Conservation (phyloP, 202 grass and related monocot genomes). For the Eragrostis tef region DNA sequence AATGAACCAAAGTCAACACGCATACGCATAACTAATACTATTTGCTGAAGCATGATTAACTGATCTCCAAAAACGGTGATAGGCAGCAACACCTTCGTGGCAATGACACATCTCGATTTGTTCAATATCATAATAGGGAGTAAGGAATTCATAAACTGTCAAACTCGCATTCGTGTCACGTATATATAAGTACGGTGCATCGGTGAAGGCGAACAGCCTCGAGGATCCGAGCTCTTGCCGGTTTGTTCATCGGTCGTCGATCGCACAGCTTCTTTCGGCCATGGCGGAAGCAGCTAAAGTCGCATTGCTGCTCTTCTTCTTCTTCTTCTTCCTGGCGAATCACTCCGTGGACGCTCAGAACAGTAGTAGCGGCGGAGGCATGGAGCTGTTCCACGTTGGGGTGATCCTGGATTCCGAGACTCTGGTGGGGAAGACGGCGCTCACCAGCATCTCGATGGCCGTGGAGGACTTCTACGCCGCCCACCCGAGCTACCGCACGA, state of each 20-base stretch:
- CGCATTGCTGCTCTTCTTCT: neutral
- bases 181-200: neutral
- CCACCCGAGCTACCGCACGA: slow-evolving; percentile 38
- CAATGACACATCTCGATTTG: too few relatives aligned
- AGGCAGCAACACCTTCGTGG: neutral
- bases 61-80: neutral
- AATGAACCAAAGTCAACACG: neutral
- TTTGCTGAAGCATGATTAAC: too few relatives aligned
- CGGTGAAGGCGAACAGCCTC: neutral
- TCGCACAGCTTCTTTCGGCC: neutral
- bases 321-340: neutral
- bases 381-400: slow-evolving; percentile 25
- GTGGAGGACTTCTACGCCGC: slow-evolving; percentile 43
- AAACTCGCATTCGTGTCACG: too few relatives aligned
- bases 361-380: neutral
- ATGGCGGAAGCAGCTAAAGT: neutral
- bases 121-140: too few relatives aligned
- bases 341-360: neutral
- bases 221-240: neutral
- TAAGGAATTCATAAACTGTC: too few relatives aligned
- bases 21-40: too few relatives aligned
- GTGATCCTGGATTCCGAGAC: slow-evolving; percentile 41
- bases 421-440: slow-evolving; percentile 11
- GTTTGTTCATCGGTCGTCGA: too few relatives aligned
- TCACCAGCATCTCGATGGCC: slow-evolving; percentile 40